Evolutionary conservation across 75 land plant genomes (phyloP), one percentile per base, ranked within the genome.

Genomic region (Isoetes taiwanensis): DNA sequence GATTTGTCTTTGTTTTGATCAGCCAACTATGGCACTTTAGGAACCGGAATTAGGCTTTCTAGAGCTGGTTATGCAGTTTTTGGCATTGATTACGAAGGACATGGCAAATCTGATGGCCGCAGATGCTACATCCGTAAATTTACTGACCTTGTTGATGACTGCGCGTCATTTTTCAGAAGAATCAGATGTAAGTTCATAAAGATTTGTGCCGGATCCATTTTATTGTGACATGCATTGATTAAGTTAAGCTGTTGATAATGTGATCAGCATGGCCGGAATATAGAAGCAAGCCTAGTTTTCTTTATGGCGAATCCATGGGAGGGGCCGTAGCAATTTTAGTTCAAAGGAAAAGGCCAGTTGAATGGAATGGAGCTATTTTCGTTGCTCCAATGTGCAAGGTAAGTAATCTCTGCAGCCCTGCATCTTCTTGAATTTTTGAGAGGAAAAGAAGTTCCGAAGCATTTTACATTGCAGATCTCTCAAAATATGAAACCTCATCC

Each of bases 401-500:
- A 52, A 75, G 56, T 34, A 17, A 16, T 2, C 30, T 28, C 9
- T 48, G n/a, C n/a, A n/a, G n/a, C n/a, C n/a, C n/a, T n/a, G n/a
- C n/a, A n/a, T n/a, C n/a, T n/a, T n/a, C n/a, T n/a, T n/a, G n/a
- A n/a, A n/a, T n/a, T n/a, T n/a, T n/a, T n/a, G n/a, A n/a, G n/a
- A n/a, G n/a, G n/a, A n/a, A n/a, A n/a, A n/a, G n/a, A n/a, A n/a
- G n/a, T n/a, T n/a, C n/a, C n/a, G n/a, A n/a, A n/a, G n/a, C n/a
- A 19, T 32, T 31, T 5, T 48, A n/a, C 17, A 23, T n/a, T 16
- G 27, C 76, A 84, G 89, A 75, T 84, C 64, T 72, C 90, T 11
- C 73, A 85, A 28, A 74, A 73, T 0, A 35, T 83, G 70, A 85
- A 59, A 66, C 82, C 86, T 34, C 64, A 58, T 57, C 80, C 82